phyloP scores from a whole-genome alignment of 1,284 basidiomycete genomes.

The Termitomyces sp. region DNA sequence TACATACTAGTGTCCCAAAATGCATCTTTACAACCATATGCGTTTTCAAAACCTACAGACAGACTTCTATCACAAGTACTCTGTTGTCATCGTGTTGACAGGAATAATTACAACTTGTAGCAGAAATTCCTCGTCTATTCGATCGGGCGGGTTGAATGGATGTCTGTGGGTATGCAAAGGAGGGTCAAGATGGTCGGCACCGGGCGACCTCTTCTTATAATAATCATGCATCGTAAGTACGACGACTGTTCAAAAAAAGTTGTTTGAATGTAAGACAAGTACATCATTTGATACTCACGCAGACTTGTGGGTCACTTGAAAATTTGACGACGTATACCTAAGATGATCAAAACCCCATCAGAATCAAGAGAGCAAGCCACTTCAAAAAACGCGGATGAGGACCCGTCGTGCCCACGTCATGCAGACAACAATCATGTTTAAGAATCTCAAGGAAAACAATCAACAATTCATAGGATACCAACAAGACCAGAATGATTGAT shows the following conservation, averaged over 20 bases:
- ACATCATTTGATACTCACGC: no score
- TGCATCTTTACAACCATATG: background rate
- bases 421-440: background rate
- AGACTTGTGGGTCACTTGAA: background rate
- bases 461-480: background rate
- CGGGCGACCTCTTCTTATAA: no score
- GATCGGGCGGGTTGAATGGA: background rate
- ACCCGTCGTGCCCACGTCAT: no score
- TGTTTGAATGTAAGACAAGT: no score
- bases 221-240: no score
- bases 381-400: background rate
- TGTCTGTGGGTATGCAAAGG: no score
- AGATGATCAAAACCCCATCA: background rate
- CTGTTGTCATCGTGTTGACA: background rate
- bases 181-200: no score
- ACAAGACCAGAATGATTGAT: no score
- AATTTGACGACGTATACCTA: no score
- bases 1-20: background rate
- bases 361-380: background rate
- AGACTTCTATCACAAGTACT: background rate
- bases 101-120: background rate
- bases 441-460: background rate
- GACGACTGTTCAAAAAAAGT: no score
- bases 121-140: no score
- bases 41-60: background rate